These are phyloP conservation scores for Paramecium caudatum DNA, from an alignment of 73 alveolate species.

Conservation along the genomic window DNA sequence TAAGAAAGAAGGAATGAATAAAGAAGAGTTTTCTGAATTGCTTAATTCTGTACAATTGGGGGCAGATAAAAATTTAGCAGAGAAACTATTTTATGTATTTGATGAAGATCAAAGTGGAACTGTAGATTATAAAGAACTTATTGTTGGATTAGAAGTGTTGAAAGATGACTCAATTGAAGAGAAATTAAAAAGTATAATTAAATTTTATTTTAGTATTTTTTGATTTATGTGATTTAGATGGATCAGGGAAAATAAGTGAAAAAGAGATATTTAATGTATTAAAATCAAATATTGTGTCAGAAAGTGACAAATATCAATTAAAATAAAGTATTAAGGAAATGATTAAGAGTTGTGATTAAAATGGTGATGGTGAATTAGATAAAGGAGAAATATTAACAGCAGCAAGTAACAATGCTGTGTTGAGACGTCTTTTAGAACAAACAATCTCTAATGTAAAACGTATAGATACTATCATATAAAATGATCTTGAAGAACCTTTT, in stretches of 20 bases:
- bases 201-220: conserved; percentile 77
- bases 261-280: conserved; percentile 85
- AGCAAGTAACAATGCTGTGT: conserved; percentile 67
- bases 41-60: conserved; percentile 68
- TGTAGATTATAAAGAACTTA: conserved; percentile 87
- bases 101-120: conserved; percentile 91
- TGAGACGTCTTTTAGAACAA: conserved; percentile 48
- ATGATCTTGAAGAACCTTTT: conserved; percentile 75
- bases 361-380: conserved; percentile 88
- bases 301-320: conserved; percentile 80
- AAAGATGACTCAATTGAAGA: conserved; percentile 85
- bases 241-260: conserved; percentile 85
- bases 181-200: conserved; percentile 80
- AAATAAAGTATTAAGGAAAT: conserved; percentile 81
- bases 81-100: conserved; percentile 81
- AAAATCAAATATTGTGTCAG: conserved; percentile 78
- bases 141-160: conserved; percentile 87
- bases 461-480: conserved; percentile 51
- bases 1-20: conserved; percentile 72
- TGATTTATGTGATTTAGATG: conserved; percentile 89
- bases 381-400: conserved; percentile 84
- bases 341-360: conserved; percentile 83
- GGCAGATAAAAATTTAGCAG: conserved; percentile 75
- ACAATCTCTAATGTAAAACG: conserved; percentile 69
- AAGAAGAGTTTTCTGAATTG: conserved; percentile 73